Conservation (phyloP, 352 stramenopile genomes). For the Pythium aphanidermatum region DNA sequence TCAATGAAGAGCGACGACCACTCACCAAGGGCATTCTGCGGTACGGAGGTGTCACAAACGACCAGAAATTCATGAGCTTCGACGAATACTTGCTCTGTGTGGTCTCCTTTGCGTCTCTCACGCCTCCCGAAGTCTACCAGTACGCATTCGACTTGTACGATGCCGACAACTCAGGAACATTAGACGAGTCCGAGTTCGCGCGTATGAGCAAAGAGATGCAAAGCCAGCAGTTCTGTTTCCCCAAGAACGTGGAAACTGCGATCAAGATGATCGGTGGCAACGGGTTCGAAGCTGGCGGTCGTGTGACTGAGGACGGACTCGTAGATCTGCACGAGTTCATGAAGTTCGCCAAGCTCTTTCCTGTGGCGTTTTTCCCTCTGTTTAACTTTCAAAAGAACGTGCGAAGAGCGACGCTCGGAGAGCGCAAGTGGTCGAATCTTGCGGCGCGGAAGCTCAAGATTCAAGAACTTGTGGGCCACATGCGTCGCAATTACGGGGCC, state of each 20-base stretch:
- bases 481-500: constrained; percentile 43
- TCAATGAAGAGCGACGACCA: constrained; percentile 45
- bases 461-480: constrained; percentile 46
- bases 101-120: constrained; percentile 50
- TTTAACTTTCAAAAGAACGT: constrained; percentile 24
- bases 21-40: constrained; percentile 51
- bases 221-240: constrained; percentile 58
- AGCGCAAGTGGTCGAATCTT: constrained; percentile 16
- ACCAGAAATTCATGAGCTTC: constrained; percentile 60
- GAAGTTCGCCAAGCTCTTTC: constrained; percentile 17
- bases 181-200: constrained; percentile 57
- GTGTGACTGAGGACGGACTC: constrained; percentile 14
- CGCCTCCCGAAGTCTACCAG: constrained; percentile 60
- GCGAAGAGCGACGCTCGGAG: constrained; percentile 6
- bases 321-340: constrained; percentile 20
- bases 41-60: constrained; percentile 26
- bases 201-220: constrained; percentile 63
- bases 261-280: constrained; percentile 43
- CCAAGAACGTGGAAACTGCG: constrained; percentile 51
- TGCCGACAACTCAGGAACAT: constrained; percentile 38
- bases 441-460: constrained; percentile 48
- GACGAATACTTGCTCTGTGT: constrained; percentile 58
- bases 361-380: constrained; percentile 17
- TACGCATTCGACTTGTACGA: constrained; percentile 73
- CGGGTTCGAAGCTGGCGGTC: background rate